These are phyloP conservation scores for Berberis vulgaris DNA, from an alignment of 164 flowering plant species.

Conservation along the genomic window DNA sequence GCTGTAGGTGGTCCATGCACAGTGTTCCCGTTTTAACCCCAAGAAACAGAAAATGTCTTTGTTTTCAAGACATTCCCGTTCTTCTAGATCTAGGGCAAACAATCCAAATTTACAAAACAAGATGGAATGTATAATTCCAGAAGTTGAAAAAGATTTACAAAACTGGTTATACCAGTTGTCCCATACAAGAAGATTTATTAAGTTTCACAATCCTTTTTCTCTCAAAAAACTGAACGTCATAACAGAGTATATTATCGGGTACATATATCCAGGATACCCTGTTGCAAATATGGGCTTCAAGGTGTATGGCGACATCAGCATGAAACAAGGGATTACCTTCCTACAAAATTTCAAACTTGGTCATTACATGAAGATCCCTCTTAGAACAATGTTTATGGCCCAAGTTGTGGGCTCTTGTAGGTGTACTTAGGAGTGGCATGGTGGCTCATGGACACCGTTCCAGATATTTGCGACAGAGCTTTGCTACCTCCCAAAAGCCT, in stretches of 20 bases:
- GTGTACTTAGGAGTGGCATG: constrained; percentile 27
- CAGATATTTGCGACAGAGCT: constrained; percentile 6
- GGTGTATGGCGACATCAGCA: constrained; percentile 35
- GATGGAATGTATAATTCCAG: no score
- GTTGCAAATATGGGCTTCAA: constrained; percentile 42
- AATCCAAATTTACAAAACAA: no score
- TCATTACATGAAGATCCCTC: constrained; percentile 45
- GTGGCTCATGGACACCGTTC: constrained; percentile 26
- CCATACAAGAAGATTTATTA: no score
- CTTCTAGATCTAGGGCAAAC: no score
- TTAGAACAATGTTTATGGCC: constrained; percentile 37
- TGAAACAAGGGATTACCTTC: constrained; percentile 31
- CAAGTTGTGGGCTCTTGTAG: constrained; percentile 29
- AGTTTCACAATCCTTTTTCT: no score
- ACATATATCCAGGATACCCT: constrained; percentile 26
- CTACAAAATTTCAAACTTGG: constrained; percentile 41
- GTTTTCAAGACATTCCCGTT: no score
- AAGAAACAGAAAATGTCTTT: no score
- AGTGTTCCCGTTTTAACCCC: no score
- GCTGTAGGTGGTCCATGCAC: no score
- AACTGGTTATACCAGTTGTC: no score
- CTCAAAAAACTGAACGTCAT: no score
- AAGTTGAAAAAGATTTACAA: no score
- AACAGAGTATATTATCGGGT: constrained; percentile 34
- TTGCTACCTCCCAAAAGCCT: not conserved